Evolutionary conservation across 108 stramenopile genomes (phyloP).

Genomic region (Nannochloropsis oceanica): DNA sequence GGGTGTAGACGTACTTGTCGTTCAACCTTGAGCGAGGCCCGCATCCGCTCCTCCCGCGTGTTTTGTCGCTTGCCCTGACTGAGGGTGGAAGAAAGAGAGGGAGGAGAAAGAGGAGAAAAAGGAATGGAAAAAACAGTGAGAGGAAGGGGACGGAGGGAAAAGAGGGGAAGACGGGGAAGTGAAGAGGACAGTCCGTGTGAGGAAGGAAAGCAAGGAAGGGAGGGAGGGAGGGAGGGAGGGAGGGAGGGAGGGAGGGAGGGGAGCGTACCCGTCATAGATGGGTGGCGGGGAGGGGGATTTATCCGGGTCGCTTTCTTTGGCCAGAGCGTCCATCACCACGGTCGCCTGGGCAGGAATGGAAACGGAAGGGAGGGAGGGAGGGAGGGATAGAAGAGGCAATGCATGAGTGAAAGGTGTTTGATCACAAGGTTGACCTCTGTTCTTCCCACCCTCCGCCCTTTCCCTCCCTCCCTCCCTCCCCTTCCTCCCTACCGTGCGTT

Average conservation of each 20-base stretch:
- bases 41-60: slow-evolving; percentile 84
- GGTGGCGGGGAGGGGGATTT: slow-evolving; percentile 47
- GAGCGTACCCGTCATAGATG: slow-evolving; percentile 59
- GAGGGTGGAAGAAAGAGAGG: background rate
- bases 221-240: background rate
- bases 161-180: no score
- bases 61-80: slow-evolving; percentile 70
- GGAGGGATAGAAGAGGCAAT: background rate
- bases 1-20: background rate
- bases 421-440: no score
- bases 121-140: background rate
- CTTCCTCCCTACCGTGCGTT: background rate
- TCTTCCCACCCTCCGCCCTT: no score
- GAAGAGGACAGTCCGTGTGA: no score
- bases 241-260: background rate
- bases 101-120: background rate
- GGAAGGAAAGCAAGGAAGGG: background rate
- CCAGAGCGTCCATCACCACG: slow-evolving; percentile 34
- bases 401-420: background rate
- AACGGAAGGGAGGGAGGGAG: background rate
- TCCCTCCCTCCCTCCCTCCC: no score
- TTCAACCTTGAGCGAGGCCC: slow-evolving; percentile 61
- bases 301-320: slow-evolving; percentile 37
- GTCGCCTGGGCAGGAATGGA: background rate
- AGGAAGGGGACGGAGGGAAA: background rate